Evolutionary conservation across 345 rosid genomes (phyloP).

Genomic region (Corymbia maculata): DNA sequence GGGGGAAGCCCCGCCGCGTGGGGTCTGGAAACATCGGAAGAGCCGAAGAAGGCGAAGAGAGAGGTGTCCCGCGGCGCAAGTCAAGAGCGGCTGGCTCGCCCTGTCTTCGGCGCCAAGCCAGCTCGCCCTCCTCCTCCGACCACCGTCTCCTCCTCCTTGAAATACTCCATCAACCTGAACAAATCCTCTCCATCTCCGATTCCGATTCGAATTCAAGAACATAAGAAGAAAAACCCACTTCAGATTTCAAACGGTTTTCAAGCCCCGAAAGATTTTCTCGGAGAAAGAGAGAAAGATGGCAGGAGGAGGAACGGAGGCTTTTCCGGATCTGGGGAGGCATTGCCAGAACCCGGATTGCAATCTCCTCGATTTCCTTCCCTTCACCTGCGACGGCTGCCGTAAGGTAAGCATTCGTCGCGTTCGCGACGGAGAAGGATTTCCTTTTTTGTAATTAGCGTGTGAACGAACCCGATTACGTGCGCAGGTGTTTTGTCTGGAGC

Average conservation of each 20-base stretch:
- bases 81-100: neutral
- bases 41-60: neutral
- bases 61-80: neutral
- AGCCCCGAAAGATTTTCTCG: neutral
- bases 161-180: neutral
- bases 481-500: conserved; percentile 75
- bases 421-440: neutral
- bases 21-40: neutral
- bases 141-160: neutral
- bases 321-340: conserved; percentile 68
- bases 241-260: neutral
- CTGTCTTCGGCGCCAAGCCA: neutral
- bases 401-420: conserved; percentile 22
- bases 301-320: conserved; percentile 86
- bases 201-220: neutral
- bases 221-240: neutral
- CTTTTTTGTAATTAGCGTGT: neutral
- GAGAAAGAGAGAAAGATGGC: conserved; percentile 1
- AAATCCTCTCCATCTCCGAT: neutral
- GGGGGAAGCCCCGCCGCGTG: neutral
- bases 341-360: conserved; percentile 67
- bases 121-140: neutral
- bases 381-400: conserved; percentile 58
- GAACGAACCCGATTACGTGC: neutral
- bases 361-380: conserved; percentile 83